Percentiles rank a stretch among this genome's conserved stretches.
Conservation (phyloP, 768 basidiomycete species). For the Lactifluus subvellereus region DNA sequence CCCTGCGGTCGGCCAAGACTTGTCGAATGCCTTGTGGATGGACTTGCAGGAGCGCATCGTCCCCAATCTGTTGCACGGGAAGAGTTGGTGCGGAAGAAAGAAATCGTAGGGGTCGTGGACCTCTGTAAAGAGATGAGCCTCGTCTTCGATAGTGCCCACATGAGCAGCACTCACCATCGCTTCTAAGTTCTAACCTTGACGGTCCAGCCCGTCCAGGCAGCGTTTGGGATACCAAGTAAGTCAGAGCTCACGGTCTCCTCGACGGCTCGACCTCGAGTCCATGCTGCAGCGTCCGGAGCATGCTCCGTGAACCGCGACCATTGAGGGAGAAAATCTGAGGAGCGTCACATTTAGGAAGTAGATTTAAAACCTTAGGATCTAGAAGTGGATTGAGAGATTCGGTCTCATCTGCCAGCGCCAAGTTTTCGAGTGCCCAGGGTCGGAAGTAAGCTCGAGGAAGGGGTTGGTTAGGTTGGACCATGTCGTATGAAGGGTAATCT, state of each 20-base stretch:
- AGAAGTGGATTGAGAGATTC: slow-evolving; percentile 89
- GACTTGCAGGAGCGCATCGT: slow-evolving; percentile 91
- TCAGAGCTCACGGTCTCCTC: slow-evolving; percentile 96
- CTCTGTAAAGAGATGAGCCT: slow-evolving; percentile 43
- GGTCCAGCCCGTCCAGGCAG: slow-evolving; percentile 72
- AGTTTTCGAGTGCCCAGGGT: slow-evolving; percentile 80
- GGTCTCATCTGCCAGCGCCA: slow-evolving; percentile 84
- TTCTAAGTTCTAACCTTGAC: slow-evolving; percentile 61
- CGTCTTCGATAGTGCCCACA: not conserved
- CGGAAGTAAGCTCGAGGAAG: slow-evolving; percentile 80
- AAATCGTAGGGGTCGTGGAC: slow-evolving; percentile 95
- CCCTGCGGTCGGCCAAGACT: slow-evolving; percentile 82
- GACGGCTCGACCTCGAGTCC: slow-evolving; percentile 78
- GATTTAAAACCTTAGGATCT: slow-evolving; percentile 87
- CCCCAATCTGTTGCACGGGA: slow-evolving; percentile 95
- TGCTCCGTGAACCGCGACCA: slow-evolving; percentile 83
- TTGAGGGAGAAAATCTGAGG: slow-evolving; percentile 95
- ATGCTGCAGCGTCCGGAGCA: slow-evolving; percentile 84
- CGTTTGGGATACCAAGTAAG: slow-evolving; percentile 94
- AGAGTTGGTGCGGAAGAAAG: slow-evolving; percentile 93
- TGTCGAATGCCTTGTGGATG: slow-evolving; percentile 96
- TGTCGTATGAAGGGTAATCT: slow-evolving; percentile 78
- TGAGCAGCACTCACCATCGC: slow-evolving; percentile 62
- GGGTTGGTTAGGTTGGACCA: slow-evolving; percentile 59
- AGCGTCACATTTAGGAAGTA: slow-evolving; percentile 86